Base-by-base conservation (phyloP, 305 asterid genomes). In the Coffea humblotiana region DNA sequence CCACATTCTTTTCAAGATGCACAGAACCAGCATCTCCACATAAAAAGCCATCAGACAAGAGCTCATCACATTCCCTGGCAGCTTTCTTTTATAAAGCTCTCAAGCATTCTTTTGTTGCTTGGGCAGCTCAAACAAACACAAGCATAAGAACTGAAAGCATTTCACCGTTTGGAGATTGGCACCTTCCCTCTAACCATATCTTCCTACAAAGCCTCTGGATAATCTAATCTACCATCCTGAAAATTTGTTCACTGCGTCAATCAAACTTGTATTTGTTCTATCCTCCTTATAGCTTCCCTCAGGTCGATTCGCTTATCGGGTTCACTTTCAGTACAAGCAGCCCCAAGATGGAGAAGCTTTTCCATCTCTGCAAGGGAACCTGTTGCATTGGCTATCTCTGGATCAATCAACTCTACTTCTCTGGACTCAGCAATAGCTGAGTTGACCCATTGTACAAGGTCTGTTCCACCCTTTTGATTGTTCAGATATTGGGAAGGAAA, bases 381-480 rank as follows among this genome's bases (percentile, higher is more conserved):
- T 8, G 84, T 51, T 13, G 78, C 51, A 45, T 37, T 69, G 7
- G 85, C 85, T 1, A 96, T 89, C 85, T 92, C 93, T 0, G 97
- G 98, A 82, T 96, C 99, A 18, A 94, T 85, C 78, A 94, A 60
- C 2, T 94, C 97, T 2, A 80, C 56, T 51, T 82, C 89, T 58
- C 88, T 88, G 25, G 81, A 82, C 68, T 94, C 90, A 0, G 87
- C 74, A 29, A 90, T 81, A 3, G 94, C 92, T 25, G 91, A 84
- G 45, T 81, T 82, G 16, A 80, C 89, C 97, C 93, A 90, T 19
- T 90, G 90, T 35, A 94, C 95, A 66, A 96, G 84, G 8, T 96
- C 98, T 0, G 95, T 94, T 8, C 98, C 99, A 1, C 99, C 95
- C 60, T 90, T 88, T 70, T 89, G 97, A 67, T 92, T 92, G 83